Base-by-base conservation (phyloP, 2,329 filamentous ascomycete genomes). In the Phaeoacremonium minimum region DNA sequence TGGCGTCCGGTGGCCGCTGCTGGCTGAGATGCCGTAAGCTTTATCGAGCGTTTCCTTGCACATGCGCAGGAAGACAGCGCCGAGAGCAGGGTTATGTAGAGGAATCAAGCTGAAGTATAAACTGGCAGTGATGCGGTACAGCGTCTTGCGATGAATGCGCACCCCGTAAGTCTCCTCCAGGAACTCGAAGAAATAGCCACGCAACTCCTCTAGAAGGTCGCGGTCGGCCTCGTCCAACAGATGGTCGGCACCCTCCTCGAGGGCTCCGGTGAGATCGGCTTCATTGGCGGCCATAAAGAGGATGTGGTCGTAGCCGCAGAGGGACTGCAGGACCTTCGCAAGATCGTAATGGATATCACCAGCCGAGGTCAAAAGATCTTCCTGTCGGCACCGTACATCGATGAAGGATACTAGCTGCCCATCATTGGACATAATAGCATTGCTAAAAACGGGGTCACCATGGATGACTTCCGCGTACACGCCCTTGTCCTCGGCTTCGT, bases 281-380 rank as follows among this genome's bases (percentile, higher is more conserved):
- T 46, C 19, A 22, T 44, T 45, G 32, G 46, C 44, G 8, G 48
- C 47, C 40, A 50, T 41, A 30, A 55, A 50, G 12, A 56, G 41
- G 36, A 55, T 38, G 45, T 57, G 50, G 33, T 55, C 53, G 37
- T 56, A 55, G 13, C 53, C 53, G 30, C 48, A 51, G 8, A 56
- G 49, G 5, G 46, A 50, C 40, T 56, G 53, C 14, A 56, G 40
- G 4, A 56, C 51, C 45, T 56, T 56, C 37, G 46, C 51, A 4
- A 56, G 46, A 34, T 56, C 53, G 44, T 56, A 55, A 39, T 53
- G 41, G 29, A 55, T 46, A 36, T 56, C 53, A 18, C 53, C 53
- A 31, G 52, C 50, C 4, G 46, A 37, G 7, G 53, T 56, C 4
- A 56, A 38, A 3, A 41, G 46, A 28, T 46, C 44, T 15, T 48